Evolutionary conservation across 2,329 filamentous ascomycete genomes (phyloP).

Genomic region (Arthrinium phaeospermum): DNA sequence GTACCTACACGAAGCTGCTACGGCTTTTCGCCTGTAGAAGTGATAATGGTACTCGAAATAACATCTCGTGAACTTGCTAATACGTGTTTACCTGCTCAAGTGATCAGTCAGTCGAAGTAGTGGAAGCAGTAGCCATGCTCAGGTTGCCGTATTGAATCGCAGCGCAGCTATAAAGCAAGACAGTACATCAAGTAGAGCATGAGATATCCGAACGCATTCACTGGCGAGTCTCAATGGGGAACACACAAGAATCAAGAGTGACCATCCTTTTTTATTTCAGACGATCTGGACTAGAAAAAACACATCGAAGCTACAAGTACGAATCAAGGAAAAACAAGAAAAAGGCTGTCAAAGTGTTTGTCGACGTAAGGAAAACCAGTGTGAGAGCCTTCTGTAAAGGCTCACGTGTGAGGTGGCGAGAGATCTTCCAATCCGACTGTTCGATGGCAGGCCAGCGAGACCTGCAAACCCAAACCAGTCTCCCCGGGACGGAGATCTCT

Average conservation of each 20-base stretch:
- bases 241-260: slow-evolving; percentile 26
- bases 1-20: too few species aligned
- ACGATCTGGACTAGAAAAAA: slow-evolving; percentile 36
- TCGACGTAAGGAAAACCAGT: slow-evolving; percentile 40
- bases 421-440: slow-evolving; percentile 29
- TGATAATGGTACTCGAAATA: too few species aligned
- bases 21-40: too few species aligned
- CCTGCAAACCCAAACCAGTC: slow-evolving; percentile 24
- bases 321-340: slow-evolving; percentile 38
- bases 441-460: slow-evolving; percentile 29
- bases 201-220: too few species aligned
- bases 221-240: background rate
- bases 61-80: too few species aligned
- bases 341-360: slow-evolving; percentile 24
- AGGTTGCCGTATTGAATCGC: background rate
- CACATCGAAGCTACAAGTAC: slow-evolving; percentile 33
- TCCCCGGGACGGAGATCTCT: slow-evolving; percentile 27
- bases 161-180: background rate
- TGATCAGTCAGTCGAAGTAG: too few species aligned
- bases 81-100: too few species aligned
- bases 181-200: too few species aligned
- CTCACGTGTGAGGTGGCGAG: slow-evolving; percentile 27
- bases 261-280: slow-evolving; percentile 36
- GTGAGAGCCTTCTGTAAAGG: slow-evolving; percentile 34
- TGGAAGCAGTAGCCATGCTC: too few species aligned